phyloP scores from a whole-genome alignment of 768 basidiomycete species.

The Termitomyces sp. region DNA sequence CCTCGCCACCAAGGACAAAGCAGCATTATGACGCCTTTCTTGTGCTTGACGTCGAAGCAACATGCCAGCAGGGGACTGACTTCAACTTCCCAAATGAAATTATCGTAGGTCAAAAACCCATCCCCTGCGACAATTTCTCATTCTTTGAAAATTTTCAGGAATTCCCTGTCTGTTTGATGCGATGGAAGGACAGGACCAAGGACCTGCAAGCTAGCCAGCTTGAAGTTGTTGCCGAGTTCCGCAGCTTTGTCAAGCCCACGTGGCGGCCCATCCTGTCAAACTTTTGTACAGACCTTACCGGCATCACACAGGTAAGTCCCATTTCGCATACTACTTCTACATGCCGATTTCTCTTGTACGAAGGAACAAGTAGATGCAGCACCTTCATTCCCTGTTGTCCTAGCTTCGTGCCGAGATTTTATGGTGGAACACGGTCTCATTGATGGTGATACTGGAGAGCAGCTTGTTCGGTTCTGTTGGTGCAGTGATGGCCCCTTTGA shows the following conservation, averaged over 20 bases:
- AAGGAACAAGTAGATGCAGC: constrained; percentile 80
- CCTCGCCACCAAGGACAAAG: constrained; percentile 17
- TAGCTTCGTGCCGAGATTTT: constrained; percentile 60
- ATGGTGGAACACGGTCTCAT: constrained; percentile 68
- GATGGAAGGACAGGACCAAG: constrained; percentile 64
- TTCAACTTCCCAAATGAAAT: constrained; percentile 94
- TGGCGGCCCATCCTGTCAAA: constrained; percentile 78
- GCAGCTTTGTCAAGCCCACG: constrained; percentile 81
- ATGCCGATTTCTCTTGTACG: constrained; percentile 1
- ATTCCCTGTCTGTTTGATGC: constrained; percentile 86
- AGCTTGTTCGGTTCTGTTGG: constrained; percentile 68
- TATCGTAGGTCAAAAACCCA: constrained; percentile 53
- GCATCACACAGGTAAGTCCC: constrained; percentile 79
- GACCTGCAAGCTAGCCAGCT: constrained; percentile 52
- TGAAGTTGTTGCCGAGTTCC: constrained; percentile 76
- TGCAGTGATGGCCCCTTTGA: constrained; percentile 84
- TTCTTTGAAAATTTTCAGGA: constrained; percentile 46
- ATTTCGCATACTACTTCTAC: background rate
- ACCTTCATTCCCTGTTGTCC: constrained; percentile 68
- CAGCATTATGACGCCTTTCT: constrained; percentile 74
- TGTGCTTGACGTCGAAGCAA: constrained; percentile 88
- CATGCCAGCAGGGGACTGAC: constrained; percentile 61
- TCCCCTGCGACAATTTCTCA: constrained; percentile 1
- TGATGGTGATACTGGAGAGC: constrained; percentile 49
- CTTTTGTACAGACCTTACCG: constrained; percentile 87